Conservation (phyloP, 352 stramenopile genomes). For the Phytophthora aleatoria region DNA sequence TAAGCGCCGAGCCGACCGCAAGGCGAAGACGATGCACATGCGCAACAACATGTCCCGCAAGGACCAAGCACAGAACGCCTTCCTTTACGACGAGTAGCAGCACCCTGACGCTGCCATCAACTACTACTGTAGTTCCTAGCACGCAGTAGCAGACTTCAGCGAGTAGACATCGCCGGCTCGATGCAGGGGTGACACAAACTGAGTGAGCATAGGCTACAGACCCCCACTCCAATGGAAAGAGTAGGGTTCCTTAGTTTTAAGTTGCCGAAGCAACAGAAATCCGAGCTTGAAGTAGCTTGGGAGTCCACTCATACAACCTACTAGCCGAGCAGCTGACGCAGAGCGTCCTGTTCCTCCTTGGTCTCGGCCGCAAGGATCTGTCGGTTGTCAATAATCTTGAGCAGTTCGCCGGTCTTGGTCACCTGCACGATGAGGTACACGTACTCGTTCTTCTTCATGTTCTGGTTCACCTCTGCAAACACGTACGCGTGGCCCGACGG, state of each 20-base stretch:
- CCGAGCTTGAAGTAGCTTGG: slow-evolving; percentile 1
- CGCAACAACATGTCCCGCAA: slow-evolving; percentile 64
- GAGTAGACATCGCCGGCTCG: no score
- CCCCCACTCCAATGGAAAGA: no score
- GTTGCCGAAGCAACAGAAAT: not conserved
- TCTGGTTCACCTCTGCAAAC: slow-evolving; percentile 92
- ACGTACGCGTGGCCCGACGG: slow-evolving; percentile 88
- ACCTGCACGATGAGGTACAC: slow-evolving; percentile 96
- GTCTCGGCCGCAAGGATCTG: slow-evolving; percentile 77
- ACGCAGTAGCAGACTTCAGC: no score
- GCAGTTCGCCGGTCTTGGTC: slow-evolving; percentile 88
- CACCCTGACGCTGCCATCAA: not conserved
- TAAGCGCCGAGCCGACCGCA: slow-evolving; percentile 51
- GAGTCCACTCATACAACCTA: slow-evolving; percentile 30
- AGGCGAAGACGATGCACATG: slow-evolving; percentile 56
- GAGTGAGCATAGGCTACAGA: no score
- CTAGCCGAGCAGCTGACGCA: slow-evolving; percentile 75
- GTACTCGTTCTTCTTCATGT: slow-evolving; percentile 95
- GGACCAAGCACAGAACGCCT: slow-evolving; percentile 60
- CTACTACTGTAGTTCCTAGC: no score
- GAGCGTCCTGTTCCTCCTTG: slow-evolving; percentile 79
- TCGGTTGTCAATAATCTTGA: slow-evolving; percentile 95
- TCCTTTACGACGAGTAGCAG: slow-evolving; percentile 62
- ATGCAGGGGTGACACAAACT: no score
- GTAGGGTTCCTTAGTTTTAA: no score